Conservation (phyloP, 441 rosid genomes). For the Viola pubescens region DNA sequence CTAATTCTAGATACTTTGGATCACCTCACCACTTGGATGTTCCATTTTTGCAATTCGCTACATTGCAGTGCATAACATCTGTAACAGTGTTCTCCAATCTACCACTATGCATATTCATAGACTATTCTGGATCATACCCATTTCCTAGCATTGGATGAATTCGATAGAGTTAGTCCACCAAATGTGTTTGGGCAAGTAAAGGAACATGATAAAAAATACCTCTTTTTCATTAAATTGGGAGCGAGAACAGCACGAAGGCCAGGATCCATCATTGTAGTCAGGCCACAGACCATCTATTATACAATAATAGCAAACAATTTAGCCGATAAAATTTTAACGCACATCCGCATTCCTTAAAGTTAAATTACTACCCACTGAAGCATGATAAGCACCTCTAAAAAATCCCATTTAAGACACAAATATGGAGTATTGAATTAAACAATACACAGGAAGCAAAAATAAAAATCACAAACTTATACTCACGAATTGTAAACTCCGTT, state of each 20-base stretch:
- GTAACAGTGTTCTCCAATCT: background rate
- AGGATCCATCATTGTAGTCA: slow-evolving; percentile 84
- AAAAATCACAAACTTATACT: slow-evolving; percentile 26
- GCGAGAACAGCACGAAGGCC: slow-evolving; percentile 75
- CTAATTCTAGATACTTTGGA: no score
- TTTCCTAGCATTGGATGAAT: background rate
- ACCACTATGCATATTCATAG: background rate
- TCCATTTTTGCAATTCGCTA: no score
- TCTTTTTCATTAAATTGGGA: slow-evolving; percentile 54
- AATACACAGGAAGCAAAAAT: background rate
- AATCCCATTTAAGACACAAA: background rate
- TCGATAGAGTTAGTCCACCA: no score
- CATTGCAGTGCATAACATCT: no score
- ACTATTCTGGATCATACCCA: background rate
- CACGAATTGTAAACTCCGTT: slow-evolving; percentile 82
- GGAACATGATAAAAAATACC: slow-evolving; percentile 29
- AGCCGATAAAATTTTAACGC: slow-evolving; percentile 10
- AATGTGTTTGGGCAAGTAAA: slow-evolving; percentile 5
- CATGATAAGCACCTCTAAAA: background rate
- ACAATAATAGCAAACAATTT: slow-evolving; percentile 12
- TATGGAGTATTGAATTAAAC: background rate
- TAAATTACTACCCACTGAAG: background rate
- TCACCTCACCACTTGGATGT: no score
- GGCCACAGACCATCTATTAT: slow-evolving; percentile 86
- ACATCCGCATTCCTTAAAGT: background rate